Conservation (phyloP, 805 yeast genomes). For the Starmerella scarabaei region DNA sequence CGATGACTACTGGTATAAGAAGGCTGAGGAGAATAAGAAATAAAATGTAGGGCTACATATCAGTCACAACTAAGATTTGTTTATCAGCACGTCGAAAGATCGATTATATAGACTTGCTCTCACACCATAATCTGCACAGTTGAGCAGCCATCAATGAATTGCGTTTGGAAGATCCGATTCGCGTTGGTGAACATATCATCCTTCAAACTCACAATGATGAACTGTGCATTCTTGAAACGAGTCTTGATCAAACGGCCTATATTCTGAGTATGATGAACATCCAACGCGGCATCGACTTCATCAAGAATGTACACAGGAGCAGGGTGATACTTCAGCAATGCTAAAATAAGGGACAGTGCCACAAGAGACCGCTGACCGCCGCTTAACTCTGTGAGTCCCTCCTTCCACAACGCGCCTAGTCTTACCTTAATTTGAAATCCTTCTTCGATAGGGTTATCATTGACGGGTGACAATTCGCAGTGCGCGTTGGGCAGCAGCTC, state of each 20-base stretch:
- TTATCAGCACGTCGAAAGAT: neutral
- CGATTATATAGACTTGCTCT: neutral
- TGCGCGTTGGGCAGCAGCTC: conserved; percentile 81
- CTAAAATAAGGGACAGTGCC: conserved; percentile 84
- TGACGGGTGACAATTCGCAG: conserved; percentile 73
- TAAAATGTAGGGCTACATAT: neutral
- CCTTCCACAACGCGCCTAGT: conserved; percentile 90
- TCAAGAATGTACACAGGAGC: conserved; percentile 97
- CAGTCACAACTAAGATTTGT: no score
- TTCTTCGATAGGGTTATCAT: conserved; percentile 55
- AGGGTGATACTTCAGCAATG: conserved; percentile 84
- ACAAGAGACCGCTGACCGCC: conserved; percentile 96
- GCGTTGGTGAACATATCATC: conserved; percentile 99
- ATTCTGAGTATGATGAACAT: conserved; percentile 91
- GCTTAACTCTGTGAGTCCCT: conserved; percentile 81
- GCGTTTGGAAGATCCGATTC: conserved; percentile 79
- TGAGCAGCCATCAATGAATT: conserved; percentile 83
- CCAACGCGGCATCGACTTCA: conserved; percentile 97
- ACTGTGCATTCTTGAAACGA: conserved; percentile 87
- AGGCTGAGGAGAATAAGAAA: neutral
- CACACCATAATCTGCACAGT: conserved; percentile 12
- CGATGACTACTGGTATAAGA: conserved; percentile 6
- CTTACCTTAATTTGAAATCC: conserved; percentile 87
- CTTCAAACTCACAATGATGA: conserved; percentile 88
- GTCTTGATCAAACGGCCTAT: conserved; percentile 95